A percentile compares a stretch with the other conserved stretches of the same genome.
phyloP scores from a whole-genome alignment of 2,329 filamentous ascomycete genomes.

The Exophiala phaeomuriformis region DNA sequence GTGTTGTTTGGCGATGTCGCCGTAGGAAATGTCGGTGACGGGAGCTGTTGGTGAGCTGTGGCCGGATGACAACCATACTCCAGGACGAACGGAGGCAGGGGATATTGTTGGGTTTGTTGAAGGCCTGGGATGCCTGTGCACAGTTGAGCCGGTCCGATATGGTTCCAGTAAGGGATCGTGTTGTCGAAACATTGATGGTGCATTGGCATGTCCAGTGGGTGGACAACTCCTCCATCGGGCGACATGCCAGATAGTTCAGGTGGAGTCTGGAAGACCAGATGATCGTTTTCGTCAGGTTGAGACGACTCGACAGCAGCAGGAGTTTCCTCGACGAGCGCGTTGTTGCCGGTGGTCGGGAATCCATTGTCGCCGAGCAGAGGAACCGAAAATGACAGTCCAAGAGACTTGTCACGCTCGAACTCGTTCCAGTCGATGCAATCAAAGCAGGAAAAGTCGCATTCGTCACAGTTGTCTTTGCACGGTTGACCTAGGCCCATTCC shows the following conservation, averaged over 20 bases:
- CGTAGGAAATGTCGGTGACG: neutral
- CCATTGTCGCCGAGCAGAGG: constrained; percentile 14
- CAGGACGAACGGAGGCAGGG: constrained; percentile 15
- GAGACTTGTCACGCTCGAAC: constrained; percentile 22
- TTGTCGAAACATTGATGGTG: constrained; percentile 23
- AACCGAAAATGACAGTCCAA: constrained; percentile 22
- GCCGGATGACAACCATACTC: constrained; percentile 23
- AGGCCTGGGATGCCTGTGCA: constrained; percentile 13
- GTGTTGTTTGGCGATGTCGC: neutral
- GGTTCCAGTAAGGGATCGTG: constrained; percentile 15
- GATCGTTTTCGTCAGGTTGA: constrained; percentile 7
- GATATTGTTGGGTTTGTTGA: constrained; percentile 15
- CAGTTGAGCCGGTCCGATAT: constrained; percentile 10
- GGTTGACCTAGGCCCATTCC: constrained; percentile 6
- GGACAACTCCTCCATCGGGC: constrained; percentile 3
- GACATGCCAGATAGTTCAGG: constrained; percentile 2
- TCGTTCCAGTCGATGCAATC: constrained; percentile 26
- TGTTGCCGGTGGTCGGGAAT: neutral
- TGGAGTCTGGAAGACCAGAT: constrained; percentile 1
- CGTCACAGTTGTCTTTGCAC: constrained; percentile 23
- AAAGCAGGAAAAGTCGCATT: constrained; percentile 26
- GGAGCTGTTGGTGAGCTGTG: constrained; percentile 15
- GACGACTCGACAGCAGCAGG: neutral
- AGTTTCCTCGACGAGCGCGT: neutral
- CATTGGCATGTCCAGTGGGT: constrained; percentile 23